Evolutionary conservation across 257 asterid genomes (phyloP).

Genomic region (Petunia secreta): DNA sequence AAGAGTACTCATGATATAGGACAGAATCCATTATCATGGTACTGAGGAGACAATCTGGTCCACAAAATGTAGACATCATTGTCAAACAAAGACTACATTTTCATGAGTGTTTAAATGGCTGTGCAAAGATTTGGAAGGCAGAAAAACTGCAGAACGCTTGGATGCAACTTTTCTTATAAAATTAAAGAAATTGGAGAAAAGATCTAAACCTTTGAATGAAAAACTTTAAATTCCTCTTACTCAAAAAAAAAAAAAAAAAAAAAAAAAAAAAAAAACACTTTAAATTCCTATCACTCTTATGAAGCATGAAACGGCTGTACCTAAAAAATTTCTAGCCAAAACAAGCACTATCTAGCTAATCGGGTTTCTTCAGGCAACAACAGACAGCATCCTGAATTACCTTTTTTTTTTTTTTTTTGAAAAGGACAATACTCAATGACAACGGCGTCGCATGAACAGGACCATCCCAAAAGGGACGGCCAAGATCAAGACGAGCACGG

Average conservation of each 20-base stretch:
- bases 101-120: background rate
- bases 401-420: too few relatives aligned
- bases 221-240: background rate
- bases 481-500: background rate
- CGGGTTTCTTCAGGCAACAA: background rate
- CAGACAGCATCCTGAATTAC: conserved; percentile 13
- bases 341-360: background rate
- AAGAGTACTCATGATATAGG: background rate
- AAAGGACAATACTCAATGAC: too few relatives aligned
- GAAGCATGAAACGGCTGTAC: conserved; percentile 12
- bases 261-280: too few relatives aligned
- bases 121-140: background rate
- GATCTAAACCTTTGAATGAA: background rate
- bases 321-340: background rate
- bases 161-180: background rate
- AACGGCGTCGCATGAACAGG: background rate
- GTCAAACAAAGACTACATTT: background rate
- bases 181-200: conserved; percentile 1
- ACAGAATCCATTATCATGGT: conserved; percentile 2
- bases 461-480: background rate
- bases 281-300: background rate
- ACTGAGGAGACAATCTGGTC: background rate
- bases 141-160: conserved; percentile 11
- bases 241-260: too few relatives aligned
- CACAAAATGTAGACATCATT: background rate